A percentile compares a stretch with the other conserved stretches of the same genome.
phyloP scores from a whole-genome alignment of 768 basidiomycete species.

The Naematelia aurantialba region DNA sequence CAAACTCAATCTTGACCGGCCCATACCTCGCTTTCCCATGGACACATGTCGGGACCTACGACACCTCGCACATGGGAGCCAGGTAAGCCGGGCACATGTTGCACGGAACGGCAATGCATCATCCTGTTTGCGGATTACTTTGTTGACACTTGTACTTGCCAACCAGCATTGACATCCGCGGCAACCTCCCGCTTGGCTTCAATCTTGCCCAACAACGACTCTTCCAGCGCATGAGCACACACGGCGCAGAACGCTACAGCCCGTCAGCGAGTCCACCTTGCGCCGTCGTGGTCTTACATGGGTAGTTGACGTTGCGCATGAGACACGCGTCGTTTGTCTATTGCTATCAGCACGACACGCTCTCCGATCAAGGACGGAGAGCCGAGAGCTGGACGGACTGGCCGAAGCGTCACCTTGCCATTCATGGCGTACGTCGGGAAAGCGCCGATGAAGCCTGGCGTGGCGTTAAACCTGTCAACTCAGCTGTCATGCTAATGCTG shows the following conservation, averaged over 20 bases:
- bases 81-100: too few relatives aligned
- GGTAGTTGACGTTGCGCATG: constrained; percentile 46
- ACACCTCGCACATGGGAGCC: too few relatives aligned
- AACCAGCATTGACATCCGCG: not conserved
- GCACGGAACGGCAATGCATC: too few relatives aligned
- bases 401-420: constrained; percentile 37
- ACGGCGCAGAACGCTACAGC: constrained; percentile 38
- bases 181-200: not conserved
- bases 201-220: not conserved
- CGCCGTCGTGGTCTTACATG: constrained; percentile 24
- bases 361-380: not conserved
- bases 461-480: constrained; percentile 33
- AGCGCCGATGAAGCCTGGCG: constrained; percentile 37
- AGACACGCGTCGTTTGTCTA: constrained; percentile 45
- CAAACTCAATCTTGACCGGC: too few relatives aligned
- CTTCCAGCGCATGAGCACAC: constrained; percentile 26
- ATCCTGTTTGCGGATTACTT: too few relatives aligned
- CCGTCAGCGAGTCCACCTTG: not conserved
- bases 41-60: too few relatives aligned
- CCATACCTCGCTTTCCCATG: too few relatives aligned
- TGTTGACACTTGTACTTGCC: not conserved
- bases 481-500: not conserved
- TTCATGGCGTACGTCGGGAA: constrained; percentile 40
- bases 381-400: too few relatives aligned
- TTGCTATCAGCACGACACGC: not conserved